phyloP scores from a whole-genome alignment of 768 basidiomycete genomes.

The Boletus barrowsii region DNA sequence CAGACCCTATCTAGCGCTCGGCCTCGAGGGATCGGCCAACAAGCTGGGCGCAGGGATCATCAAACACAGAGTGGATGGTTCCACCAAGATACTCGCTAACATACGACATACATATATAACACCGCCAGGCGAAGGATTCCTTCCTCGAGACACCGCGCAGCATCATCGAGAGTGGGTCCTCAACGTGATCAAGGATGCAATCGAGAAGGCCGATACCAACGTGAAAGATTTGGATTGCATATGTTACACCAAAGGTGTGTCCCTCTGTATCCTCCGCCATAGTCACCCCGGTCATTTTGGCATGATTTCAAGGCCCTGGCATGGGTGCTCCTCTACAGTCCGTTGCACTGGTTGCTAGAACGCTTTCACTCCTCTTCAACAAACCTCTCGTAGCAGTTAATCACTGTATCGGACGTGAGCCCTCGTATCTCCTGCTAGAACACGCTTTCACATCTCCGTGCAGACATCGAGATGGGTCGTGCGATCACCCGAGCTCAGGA shows the following conservation, averaged over 20 bases:
- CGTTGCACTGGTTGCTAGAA: constrained; percentile 90
- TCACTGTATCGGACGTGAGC: constrained; percentile 95
- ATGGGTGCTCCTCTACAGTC: constrained; percentile 98
- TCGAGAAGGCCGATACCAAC: constrained; percentile 62
- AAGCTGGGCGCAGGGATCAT: constrained; percentile 95
- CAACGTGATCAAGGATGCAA: constrained; percentile 73
- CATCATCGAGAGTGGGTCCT: constrained; percentile 95
- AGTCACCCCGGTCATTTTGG: not conserved
- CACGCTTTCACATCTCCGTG: not conserved
- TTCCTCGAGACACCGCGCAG: constrained; percentile 91
- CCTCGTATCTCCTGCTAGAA: not conserved
- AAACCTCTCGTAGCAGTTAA: constrained; percentile 98
- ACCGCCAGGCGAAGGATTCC: constrained; percentile 96
- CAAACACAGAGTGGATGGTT: constrained; percentile 71
- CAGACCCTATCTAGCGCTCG: constrained; percentile 78
- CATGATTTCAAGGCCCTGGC: constrained; percentile 72
- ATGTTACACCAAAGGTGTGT: constrained; percentile 91
- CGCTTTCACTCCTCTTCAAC: constrained; percentile 78
- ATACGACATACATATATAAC: constrained; percentile 98
- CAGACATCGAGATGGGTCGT: constrained; percentile 99
- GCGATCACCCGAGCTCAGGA: constrained; percentile 92
- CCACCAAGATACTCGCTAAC: constrained; percentile 81
- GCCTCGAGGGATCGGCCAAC: constrained; percentile 97
- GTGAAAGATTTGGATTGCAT: constrained; percentile 89
- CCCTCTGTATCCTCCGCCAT: not conserved